Percentiles rank a stretch among this genome's conserved stretches.
Evolutionary conservation across 1,284 basidiomycete genomes (phyloP).

Genomic region (Filobasidium uniguttulatum): DNA sequence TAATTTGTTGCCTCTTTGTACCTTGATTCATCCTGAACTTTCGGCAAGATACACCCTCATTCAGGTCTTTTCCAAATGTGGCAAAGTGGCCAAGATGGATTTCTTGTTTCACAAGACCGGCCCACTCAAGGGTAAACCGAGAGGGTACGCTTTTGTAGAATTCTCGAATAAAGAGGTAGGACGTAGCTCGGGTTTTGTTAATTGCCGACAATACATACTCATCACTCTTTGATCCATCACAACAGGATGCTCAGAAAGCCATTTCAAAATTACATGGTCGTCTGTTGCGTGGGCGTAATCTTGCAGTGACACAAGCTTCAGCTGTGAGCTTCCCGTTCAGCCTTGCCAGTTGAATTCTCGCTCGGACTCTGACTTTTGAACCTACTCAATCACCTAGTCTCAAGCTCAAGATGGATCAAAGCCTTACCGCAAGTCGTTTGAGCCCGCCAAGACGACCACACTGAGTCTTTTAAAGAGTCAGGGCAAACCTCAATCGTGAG

Average conservation of each 20-base stretch:
- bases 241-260: slow-evolving; percentile 72
- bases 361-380: not conserved
- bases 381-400: not conserved
- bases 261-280: slow-evolving; percentile 62
- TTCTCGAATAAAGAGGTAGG: slow-evolving; percentile 65
- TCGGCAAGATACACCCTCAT: slow-evolving; percentile 60
- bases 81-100: slow-evolving; percentile 82
- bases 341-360: not conserved
- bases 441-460: slow-evolving; percentile 62
- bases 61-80: slow-evolving; percentile 78
- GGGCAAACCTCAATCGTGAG: slow-evolving; percentile 49
- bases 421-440: slow-evolving; percentile 39
- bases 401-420: slow-evolving; percentile 1
- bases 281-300: slow-evolving; percentile 66
- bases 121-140: slow-evolving; percentile 71
- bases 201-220: not conserved
- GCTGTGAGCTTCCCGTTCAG: slow-evolving; percentile 1
- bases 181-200: slow-evolving; percentile 21
- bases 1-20: slow-evolving; percentile 4
- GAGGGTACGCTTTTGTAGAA: slow-evolving; percentile 91
- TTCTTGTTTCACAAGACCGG: slow-evolving; percentile 91
- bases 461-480: slow-evolving; percentile 71
- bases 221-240: not conserved
- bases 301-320: slow-evolving; percentile 69
- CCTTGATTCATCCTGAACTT: too few relatives aligned